A percentile compares a stretch with the other conserved stretches of the same genome.
Conservation (phyloP, 1,284 basidiomycete genomes). For the Phlebopus sp. region DNA sequence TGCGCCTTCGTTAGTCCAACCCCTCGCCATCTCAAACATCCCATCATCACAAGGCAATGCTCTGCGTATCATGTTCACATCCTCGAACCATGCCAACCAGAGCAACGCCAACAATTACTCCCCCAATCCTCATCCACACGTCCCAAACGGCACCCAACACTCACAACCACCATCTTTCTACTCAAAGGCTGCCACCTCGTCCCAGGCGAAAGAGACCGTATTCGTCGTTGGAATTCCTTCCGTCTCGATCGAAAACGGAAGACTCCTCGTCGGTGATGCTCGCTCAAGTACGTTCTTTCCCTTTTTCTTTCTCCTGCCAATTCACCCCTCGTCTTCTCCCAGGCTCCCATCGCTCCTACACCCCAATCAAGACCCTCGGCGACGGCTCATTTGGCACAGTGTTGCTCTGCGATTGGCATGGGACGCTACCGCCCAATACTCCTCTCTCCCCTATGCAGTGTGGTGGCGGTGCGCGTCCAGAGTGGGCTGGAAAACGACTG, state of each 20-base stretch:
- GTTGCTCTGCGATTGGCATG: conserved; percentile 99
- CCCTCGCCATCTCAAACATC: conserved; percentile 23
- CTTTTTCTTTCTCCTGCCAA: conserved; percentile 12
- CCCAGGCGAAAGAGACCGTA: conserved; percentile 53
- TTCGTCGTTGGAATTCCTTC: conserved; percentile 69
- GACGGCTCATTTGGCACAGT: conserved; percentile 98
- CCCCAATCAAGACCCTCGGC: conserved; percentile 85
- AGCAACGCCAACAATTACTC: conserved; percentile 28
- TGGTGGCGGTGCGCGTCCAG: conserved; percentile 82
- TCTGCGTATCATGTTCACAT: conserved; percentile 63
- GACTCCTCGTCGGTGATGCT: conserved; percentile 67
- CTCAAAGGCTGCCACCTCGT: conserved; percentile 16
- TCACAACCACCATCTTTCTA: conserved; percentile 23
- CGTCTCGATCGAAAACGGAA: conserved; percentile 62
- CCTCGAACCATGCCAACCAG: conserved; percentile 52
- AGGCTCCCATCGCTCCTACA: conserved; percentile 61
- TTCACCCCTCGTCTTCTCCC: conserved; percentile 6
- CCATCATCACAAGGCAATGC: conserved; percentile 48
- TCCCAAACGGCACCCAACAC: conserved; percentile 8
- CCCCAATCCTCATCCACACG: conserved; percentile 12
- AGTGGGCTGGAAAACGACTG: conserved; percentile 92
- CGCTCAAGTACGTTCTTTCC: conserved; percentile 54
- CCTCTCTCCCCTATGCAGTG: conserved; percentile 91
- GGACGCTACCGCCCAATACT: conserved; percentile 85
- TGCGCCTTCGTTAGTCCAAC: conserved; percentile 1